Percentiles rank a stretch among this genome's conserved stretches.
Conservation (phyloP, 176 grass and related monocot species). For the Olyra latifolia region DNA sequence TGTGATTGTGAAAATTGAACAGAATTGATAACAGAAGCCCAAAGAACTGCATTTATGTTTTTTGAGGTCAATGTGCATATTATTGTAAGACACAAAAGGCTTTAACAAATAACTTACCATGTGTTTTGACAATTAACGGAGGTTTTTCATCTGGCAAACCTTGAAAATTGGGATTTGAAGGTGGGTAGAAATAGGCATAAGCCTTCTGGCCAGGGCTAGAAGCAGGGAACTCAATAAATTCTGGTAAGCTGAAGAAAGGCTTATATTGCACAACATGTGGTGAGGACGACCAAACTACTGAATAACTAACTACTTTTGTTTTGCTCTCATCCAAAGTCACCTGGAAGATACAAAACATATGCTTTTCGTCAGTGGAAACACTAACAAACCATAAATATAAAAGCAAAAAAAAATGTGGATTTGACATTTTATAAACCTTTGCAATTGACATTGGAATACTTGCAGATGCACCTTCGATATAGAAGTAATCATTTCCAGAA, state of each 20-base stretch:
- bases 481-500: constrained; percentile 61
- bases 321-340: constrained; percentile 67
- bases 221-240: constrained; percentile 83
- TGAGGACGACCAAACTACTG: constrained; percentile 84
- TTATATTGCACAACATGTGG: constrained; percentile 54
- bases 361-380: background rate
- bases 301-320: constrained; percentile 58
- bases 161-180: constrained; percentile 67
- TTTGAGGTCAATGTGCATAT: background rate
- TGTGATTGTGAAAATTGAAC: constrained; percentile 14
- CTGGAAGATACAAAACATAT: constrained; percentile 35
- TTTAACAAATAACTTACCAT: constrained; percentile 58
- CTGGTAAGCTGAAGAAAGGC: constrained; percentile 67
- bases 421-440: constrained; percentile 55
- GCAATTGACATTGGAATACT: constrained; percentile 70
- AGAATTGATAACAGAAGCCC: background rate
- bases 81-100: background rate
- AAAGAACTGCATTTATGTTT: background rate
- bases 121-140: constrained; percentile 87
- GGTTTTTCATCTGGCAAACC: constrained; percentile 74
- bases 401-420: constrained; percentile 8
- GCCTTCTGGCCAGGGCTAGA: constrained; percentile 67
- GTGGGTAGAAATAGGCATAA: constrained; percentile 95
- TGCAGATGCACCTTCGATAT: constrained; percentile 82
- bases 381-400: constrained; percentile 5